Base-by-base conservation (phyloP, 805 yeast species). In the Myxozyma nipponensis region DNA sequence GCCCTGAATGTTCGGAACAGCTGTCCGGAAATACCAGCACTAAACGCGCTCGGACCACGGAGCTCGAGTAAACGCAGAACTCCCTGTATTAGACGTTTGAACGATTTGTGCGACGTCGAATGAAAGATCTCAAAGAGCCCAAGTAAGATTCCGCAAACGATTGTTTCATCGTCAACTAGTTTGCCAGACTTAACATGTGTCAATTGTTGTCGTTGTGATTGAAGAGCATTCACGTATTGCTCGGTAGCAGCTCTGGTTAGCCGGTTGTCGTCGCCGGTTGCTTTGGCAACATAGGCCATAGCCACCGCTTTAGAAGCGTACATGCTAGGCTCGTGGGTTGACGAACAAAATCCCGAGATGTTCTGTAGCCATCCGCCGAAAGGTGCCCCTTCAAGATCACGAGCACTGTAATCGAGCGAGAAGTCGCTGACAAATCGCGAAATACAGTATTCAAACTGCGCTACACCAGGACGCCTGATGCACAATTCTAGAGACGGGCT, bases 31-130 rank as follows among this genome's bases (percentile, higher is more conserved):
- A 28, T 9, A 2, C 48, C 48, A 19, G 36, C 5, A 15, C 36
- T 25, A 32, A 39, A 46, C 6, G 39, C 39, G 4, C 21, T 28
- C 13, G 49, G 49, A 10, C 44, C 49, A 7, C 36, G 32, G 2
- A 39, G 18, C 21, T 21, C n/a, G 17, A 46, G 19, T 13, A 44
- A 26, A 5, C 19, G 17, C 5, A 44, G 28, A n/a, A 24, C 41
- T n/a, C 48, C 48, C n/a, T 39, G 22, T n/a, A 28, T n/a, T 24
- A 44, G 42, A 3, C 24, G 25, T 7, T 6, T 15, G 26, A 32
- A 44, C 17, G 45, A 17, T 7, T 21, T 23, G 15, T 0, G 15
- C 13, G 42, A 18, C 3, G 43, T 21, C 3, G 9, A 23, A 25
- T 38, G 10, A 34, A 44, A 38, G 23, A 28, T 17, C 35, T 44